Evolutionary conservation across 202 grass and related monocot genomes (phyloP).

Genomic region (Panicum virgatum): DNA sequence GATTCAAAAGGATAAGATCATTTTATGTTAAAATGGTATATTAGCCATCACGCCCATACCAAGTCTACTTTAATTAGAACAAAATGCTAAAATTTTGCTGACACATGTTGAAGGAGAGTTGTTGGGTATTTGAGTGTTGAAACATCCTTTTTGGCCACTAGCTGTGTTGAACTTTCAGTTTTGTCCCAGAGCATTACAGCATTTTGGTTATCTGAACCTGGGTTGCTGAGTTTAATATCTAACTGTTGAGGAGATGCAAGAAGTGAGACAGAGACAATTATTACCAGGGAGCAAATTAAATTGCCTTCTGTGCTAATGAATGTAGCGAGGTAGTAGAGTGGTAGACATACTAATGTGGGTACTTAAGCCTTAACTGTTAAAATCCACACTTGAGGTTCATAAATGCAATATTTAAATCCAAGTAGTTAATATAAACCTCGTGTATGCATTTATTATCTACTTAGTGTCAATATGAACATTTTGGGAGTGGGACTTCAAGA

Average conservation of each 20-base stretch:
- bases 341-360: conserved; percentile 2
- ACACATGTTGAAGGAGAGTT: not conserved
- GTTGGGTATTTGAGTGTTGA: not conserved
- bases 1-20: not conserved
- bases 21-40: conserved; percentile 16
- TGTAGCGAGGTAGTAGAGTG: not conserved
- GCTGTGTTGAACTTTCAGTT: not conserved
- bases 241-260: not conserved
- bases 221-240: conserved; percentile 15
- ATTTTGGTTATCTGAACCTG: not conserved
- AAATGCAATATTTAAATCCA: conserved; percentile 7
- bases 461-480: conserved; percentile 6
- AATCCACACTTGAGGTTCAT: not conserved
- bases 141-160: conserved; percentile 2
- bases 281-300: not conserved
- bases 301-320: conserved; percentile 1
- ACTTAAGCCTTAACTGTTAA: conserved; percentile 4
- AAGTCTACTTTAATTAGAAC: not conserved
- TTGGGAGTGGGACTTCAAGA: not conserved
- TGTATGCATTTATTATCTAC: conserved; percentile 6
- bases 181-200: conserved; percentile 6
- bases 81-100: not conserved
- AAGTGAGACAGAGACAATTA: not conserved
- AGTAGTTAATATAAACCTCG: not conserved
- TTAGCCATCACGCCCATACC: not conserved